Conservation (phyloP, 2,329 filamentous ascomycete genomes). For the Nemania abortiva region DNA sequence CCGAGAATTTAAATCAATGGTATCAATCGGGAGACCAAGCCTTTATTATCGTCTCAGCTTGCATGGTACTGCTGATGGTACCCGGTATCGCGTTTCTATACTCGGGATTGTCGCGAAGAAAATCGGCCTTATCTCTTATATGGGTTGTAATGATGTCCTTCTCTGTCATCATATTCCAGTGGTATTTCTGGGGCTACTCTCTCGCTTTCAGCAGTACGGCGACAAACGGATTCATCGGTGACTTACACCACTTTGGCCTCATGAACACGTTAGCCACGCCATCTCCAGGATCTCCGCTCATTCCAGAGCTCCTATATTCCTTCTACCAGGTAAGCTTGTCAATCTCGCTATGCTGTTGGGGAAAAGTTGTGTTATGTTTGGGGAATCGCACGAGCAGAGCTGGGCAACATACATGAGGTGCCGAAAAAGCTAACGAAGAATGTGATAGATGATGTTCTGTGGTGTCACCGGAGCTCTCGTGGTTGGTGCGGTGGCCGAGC, state of each 20-base stretch:
- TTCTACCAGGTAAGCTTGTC: slow-evolving; percentile 83
- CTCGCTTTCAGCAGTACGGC: slow-evolving; percentile 87
- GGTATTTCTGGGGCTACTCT: slow-evolving; percentile 99
- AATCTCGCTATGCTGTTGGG: background rate
- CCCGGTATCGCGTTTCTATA: slow-evolving; percentile 98
- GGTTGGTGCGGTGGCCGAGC: slow-evolving; percentile 91
- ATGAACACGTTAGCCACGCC: slow-evolving; percentile 84
- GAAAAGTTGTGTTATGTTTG: background rate
- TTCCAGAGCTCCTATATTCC: slow-evolving; percentile 90
- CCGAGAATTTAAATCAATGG: slow-evolving; percentile 95
- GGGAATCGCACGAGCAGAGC: background rate
- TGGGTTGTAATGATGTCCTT: slow-evolving; percentile 97
- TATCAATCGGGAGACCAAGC: slow-evolving; percentile 91
- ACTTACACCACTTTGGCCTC: slow-evolving; percentile 89
- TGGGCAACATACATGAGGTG: background rate
- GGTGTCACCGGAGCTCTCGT: slow-evolving; percentile 92
- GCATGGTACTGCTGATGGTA: slow-evolving; percentile 96
- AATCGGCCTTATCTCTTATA: slow-evolving; percentile 96
- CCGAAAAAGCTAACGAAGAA: slow-evolving; percentile 29
- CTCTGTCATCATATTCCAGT: slow-evolving; percentile 94
- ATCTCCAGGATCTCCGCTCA: slow-evolving; percentile 88
- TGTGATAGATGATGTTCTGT: slow-evolving; percentile 90
- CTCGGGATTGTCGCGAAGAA: slow-evolving; percentile 95
- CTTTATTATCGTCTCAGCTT: slow-evolving; percentile 89
- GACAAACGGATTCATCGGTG: slow-evolving; percentile 90